These are phyloP conservation scores for Reutealis trisperma DNA, from an alignment of 345 rosid genomes.

Conservation along the genomic window DNA sequence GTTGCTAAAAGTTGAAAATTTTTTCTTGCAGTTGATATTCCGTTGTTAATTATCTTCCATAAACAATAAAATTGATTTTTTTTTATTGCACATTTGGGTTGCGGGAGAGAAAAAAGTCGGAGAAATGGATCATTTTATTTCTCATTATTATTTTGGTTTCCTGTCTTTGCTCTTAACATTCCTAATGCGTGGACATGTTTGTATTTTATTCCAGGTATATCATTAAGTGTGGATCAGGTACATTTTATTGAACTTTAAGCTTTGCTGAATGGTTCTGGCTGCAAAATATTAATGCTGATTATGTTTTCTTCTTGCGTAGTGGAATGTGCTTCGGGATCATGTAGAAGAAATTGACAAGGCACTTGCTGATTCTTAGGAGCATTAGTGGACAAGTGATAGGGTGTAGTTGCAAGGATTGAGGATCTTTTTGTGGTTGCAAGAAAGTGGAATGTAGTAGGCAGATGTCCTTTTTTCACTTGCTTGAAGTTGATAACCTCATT, in stretches of 20 bases:
- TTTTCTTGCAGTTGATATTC: not conserved
- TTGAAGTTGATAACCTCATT: not conserved
- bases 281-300: not conserved
- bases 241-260: slow-evolving; percentile 9
- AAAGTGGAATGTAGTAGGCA: not conserved
- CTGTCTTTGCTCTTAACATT: not conserved
- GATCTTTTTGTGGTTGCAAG: not conserved
- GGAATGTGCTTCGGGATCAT: slow-evolving; percentile 62
- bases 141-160: not conserved
- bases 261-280: not conserved
- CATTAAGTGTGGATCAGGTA: slow-evolving; percentile 97
- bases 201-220: slow-evolving; percentile 25
- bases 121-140: not conserved
- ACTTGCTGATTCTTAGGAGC: slow-evolving; percentile 42
- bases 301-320: slow-evolving; percentile 42
- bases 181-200: not conserved
- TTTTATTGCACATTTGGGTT: not conserved
- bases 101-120: not conserved
- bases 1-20: not conserved
- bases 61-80: no score
- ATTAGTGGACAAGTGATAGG: not conserved
- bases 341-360: slow-evolving; percentile 67
- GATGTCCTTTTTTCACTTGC: not conserved
- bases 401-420: not conserved
- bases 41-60: not conserved